Evolutionary conservation across 2,329 filamentous ascomycete species (phyloP).

Genomic region (Fusarium nanum): DNA sequence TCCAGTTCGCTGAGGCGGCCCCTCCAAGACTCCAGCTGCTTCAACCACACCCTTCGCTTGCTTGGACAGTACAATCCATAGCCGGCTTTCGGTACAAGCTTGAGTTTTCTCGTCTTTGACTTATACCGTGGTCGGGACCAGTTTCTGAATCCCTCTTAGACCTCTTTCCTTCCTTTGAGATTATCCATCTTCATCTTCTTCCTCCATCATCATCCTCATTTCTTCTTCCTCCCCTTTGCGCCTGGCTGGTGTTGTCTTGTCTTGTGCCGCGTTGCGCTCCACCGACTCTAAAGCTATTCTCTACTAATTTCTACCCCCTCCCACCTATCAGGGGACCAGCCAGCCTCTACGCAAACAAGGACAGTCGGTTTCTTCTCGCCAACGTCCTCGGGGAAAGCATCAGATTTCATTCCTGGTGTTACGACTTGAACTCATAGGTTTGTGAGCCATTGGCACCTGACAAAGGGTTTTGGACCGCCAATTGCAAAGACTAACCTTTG

Average conservation of each 20-base stretch:
- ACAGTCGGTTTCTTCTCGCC: constrained; percentile 41
- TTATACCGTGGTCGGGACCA: constrained; percentile 47
- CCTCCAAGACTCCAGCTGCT: constrained; percentile 44
- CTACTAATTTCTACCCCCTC: constrained; percentile 47
- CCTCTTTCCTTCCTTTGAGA: constrained; percentile 46
- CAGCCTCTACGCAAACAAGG: constrained; percentile 45
- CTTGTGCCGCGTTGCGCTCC: constrained; percentile 43
- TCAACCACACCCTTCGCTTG: constrained; percentile 42
- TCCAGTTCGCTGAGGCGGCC: constrained; percentile 45
- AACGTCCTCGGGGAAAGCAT: constrained; percentile 47
- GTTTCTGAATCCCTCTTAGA: constrained; percentile 43
- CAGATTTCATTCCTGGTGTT: constrained; percentile 37
- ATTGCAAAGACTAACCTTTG: constrained; percentile 33
- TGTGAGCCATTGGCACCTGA: constrained; percentile 29
- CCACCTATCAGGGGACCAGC: constrained; percentile 46
- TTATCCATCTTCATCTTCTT: constrained; percentile 46
- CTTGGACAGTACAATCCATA: constrained; percentile 23
- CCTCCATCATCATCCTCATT: constrained; percentile 33
- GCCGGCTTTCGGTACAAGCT: constrained; percentile 40
- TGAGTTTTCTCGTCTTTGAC: constrained; percentile 46
- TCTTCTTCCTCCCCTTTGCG: constrained; percentile 41
- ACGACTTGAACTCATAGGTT: constrained; percentile 51
- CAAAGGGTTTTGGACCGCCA: neutral
- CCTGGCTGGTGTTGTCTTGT: constrained; percentile 48
- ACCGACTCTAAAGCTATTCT: constrained; percentile 43